Conservation (phyloP, 192 early-diverging fungal genomes). For the Spizellomyces sp. region DNA sequence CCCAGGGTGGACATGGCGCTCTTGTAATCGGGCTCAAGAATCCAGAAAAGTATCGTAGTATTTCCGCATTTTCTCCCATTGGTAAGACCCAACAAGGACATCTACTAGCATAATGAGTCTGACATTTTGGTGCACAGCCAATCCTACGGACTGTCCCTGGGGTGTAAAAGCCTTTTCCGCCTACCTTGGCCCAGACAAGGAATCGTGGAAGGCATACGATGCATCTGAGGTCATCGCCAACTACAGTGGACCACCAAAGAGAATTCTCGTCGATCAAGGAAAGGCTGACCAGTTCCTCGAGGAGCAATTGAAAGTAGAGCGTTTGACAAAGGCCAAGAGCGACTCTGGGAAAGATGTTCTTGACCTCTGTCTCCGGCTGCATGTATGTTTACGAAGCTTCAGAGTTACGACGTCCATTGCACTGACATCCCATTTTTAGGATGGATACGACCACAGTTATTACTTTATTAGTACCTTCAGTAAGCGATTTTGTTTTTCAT, state of each 20-base stretch:
- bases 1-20: constrained; percentile 88
- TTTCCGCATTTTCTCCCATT: constrained; percentile 85
- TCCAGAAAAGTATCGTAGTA: constrained; percentile 66
- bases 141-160: constrained; percentile 72
- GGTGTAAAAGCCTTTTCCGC: constrained; percentile 78
- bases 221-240: constrained; percentile 66
- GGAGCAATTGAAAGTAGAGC: constrained; percentile 65
- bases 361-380: constrained; percentile 11
- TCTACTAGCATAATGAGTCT: background rate
- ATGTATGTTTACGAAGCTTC: background rate
- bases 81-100: constrained; percentile 24
- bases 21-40: constrained; percentile 76
- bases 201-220: constrained; percentile 74
- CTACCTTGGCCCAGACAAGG: constrained; percentile 66
- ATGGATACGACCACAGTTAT: constrained; percentile 88
- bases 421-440: constrained; percentile 53
- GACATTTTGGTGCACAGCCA: constrained; percentile 32
- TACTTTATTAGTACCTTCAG: constrained; percentile 80
- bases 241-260: constrained; percentile 39
- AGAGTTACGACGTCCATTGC: constrained; percentile 9
- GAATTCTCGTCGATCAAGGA: constrained; percentile 67
- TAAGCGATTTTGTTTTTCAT: background rate
- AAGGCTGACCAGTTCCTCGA: constrained; percentile 69
- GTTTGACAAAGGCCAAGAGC: constrained; percentile 51
- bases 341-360: constrained; percentile 29